Evolutionary conservation across 805 yeast species (phyloP).

Genomic region (Pichia cephalocereana): DNA sequence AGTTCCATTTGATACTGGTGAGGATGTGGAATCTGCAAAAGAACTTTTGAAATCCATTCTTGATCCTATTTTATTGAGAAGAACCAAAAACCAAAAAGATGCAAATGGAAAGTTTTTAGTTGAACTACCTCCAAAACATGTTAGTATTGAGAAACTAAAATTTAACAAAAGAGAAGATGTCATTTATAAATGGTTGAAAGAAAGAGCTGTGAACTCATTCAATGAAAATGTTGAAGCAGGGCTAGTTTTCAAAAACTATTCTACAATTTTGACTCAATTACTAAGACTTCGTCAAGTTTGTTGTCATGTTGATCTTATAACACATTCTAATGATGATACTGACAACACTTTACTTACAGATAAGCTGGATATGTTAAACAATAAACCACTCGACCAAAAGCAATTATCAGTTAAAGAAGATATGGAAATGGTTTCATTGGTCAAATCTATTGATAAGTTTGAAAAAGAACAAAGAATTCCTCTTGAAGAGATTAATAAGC

Average conservation of each 20-base stretch:
- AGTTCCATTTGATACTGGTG: conserved; percentile 63
- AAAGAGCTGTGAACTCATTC: conserved; percentile 56
- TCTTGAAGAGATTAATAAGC: conserved; percentile 15
- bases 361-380: background rate
- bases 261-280: conserved; percentile 75
- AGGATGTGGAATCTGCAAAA: conserved; percentile 61
- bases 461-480: conserved; percentile 18
- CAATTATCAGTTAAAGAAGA: conserved; percentile 8
- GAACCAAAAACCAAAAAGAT: conserved; percentile 81
- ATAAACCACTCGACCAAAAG: conserved; percentile 1
- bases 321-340: conserved; percentile 34
- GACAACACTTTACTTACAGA: conserved; percentile 1
- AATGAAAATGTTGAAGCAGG: conserved; percentile 54
- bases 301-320: conserved; percentile 68
- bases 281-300: conserved; percentile 80
- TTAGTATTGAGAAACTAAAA: conserved; percentile 55
- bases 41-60: conserved; percentile 77
- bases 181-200: conserved; percentile 60
- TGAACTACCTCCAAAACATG: conserved; percentile 65
- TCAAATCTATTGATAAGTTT: conserved; percentile 18
- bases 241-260: conserved; percentile 58
- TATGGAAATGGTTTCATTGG: conserved; percentile 16
- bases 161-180: conserved; percentile 58
- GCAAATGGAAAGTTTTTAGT: conserved; percentile 67
- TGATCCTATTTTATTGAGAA: conserved; percentile 71